Base-by-base conservation (phyloP, 306 rosid genomes). In the Ormosia emarginata region DNA sequence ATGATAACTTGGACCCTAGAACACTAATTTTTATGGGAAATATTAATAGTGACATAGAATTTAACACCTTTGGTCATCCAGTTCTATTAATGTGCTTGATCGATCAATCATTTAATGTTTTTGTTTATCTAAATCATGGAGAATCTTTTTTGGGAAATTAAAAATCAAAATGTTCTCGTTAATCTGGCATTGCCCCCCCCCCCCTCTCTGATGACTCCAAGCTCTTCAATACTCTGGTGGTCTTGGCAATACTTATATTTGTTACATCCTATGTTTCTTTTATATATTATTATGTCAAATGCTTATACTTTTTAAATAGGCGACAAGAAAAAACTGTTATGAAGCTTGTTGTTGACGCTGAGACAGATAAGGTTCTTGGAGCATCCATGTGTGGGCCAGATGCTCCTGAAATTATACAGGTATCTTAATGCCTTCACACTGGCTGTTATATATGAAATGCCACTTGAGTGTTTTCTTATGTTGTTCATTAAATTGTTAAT, bases 351-450 rank as follows among this genome's bases (percentile, higher is more conserved):
- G 98, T 95, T 82, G 98, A 95, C 72, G 97, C 92, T 24, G 85
- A 88, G 90, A 93, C 94, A 3, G 96, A 95, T 78, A 90, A 83
- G 81, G 97, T 95, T 81, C 82, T 95, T 63, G 99, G 98, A 30
- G 98, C 96, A 50, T 93, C 94, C 67, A 95, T 95, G 98, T 89
- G 92, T 56, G 99, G 99, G 10, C 98, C 98, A n/a, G 99, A 95
- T 88, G 85, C 99, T 0, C 91, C 99, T 84, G 99, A 95, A 89
- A 89, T 95, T 83, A 72, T 95, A 41, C 99, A 95, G 99, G 99
- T 93, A 88, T 56, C 18, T 14, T 71, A 24, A 24, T 75, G 80
- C 34, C 49, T 83, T 37, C 69, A 32, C 63, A 49, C 58, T 17
- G 49, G 53, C 37, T 76, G 61, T 56, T 44, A 43, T 33, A 58